These are phyloP conservation scores for Penicillium frequentans DNA, from an alignment of 2,329 filamentous ascomycete genomes.

Conservation along the genomic window DNA sequence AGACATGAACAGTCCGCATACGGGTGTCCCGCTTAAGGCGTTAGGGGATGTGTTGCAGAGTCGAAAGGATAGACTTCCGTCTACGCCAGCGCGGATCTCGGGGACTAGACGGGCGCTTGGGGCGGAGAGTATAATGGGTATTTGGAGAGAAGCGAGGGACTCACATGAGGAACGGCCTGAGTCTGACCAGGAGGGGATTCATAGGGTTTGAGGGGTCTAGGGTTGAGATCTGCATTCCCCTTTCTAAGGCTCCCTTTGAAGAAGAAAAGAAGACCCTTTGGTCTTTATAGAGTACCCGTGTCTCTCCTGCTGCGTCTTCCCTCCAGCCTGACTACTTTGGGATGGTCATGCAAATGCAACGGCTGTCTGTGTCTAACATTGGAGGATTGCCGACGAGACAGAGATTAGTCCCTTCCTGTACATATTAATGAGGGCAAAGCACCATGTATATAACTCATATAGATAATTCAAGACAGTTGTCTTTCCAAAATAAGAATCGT, in stretches of 20 bases:
- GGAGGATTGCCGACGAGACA: too few species aligned
- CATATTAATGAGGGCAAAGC: not conserved
- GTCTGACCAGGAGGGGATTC: not conserved
- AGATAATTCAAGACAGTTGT: not conserved
- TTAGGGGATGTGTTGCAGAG: constrained; percentile 34
- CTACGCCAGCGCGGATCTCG: constrained; percentile 18
- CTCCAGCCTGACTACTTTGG: too few species aligned
- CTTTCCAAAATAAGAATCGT: not conserved
- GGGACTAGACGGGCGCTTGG: constrained; percentile 25
- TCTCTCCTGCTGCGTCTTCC: not conserved
- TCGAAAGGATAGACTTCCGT: constrained; percentile 22
- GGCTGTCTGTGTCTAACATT: too few species aligned
- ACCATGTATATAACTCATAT: not conserved
- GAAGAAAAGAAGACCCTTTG: not conserved
- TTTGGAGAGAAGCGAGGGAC: not conserved
- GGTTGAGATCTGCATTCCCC: not conserved
- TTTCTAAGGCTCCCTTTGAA: not conserved
- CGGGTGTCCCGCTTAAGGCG: constrained; percentile 26
- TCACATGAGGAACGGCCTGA: not conserved
- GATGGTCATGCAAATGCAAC: too few species aligned
- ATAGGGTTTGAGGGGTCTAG: not conserved
- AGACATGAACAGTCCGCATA: constrained; percentile 27
- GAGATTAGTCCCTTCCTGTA: too few species aligned
- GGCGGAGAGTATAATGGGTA: constrained; percentile 24
- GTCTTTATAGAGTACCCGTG: not conserved